Percentiles rank a stretch among this genome's conserved stretches.
These are phyloP conservation scores for Blastocystis sp. DNA, from an alignment of 352 stramenopile species.

Conservation along the genomic window DNA sequence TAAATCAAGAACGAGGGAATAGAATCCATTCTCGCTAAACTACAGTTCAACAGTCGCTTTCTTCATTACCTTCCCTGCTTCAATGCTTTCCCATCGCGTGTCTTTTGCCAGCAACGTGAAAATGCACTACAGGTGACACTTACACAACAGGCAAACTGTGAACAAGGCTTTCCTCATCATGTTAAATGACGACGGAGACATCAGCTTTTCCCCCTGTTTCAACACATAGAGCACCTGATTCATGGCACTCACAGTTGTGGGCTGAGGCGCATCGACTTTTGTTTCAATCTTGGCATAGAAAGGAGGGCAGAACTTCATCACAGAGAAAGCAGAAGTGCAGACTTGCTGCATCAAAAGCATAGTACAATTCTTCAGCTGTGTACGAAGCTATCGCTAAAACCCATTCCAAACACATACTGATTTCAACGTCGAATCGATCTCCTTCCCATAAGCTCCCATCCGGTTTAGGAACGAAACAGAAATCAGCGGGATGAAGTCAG, in stretches of 20 bases:
- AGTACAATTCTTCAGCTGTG: neutral
- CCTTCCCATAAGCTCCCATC: neutral
- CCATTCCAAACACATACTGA: neutral
- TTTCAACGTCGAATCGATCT: neutral
- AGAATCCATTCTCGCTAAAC: constrained; percentile 1
- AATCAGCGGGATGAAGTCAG: neutral
- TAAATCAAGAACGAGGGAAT: neutral
- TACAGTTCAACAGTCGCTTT: neutral
- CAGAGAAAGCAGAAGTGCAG: neutral
- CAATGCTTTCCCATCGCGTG: neutral
- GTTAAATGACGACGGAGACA: constrained; percentile 17
- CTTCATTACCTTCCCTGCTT: neutral
- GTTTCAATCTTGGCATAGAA: neutral
- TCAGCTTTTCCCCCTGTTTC: constrained; percentile 37
- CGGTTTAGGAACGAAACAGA: neutral
- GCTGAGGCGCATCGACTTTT: neutral
- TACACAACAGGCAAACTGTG: neutral
- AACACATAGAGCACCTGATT: constrained; percentile 40
- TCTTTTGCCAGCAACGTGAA: neutral
- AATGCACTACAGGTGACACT: neutral
- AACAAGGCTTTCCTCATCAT: constrained; percentile 59
- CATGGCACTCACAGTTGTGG: neutral
- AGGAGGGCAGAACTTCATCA: neutral
- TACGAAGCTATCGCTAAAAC: neutral
- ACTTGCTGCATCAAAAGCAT: neutral